Base-by-base conservation (phyloP, 768 basidiomycete genomes). In the Kwoniella heveanensis region DNA sequence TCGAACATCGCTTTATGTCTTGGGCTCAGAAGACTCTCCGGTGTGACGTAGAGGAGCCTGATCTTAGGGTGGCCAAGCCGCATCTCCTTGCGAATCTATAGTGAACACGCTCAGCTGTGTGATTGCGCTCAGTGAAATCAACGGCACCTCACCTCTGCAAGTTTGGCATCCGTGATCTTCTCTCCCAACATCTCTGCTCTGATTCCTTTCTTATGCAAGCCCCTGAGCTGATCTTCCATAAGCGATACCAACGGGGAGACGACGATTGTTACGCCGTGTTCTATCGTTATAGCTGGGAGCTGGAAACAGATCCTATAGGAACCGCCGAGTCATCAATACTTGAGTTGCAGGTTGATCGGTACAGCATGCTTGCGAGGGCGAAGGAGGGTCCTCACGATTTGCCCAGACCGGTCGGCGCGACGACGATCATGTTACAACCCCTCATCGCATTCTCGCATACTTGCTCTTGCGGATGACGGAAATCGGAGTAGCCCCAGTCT, bases 241-340 rank as follows among this genome's bases (percentile, higher is more conserved):
- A 79, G 37, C 1, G 78, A 77, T 3, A 77, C 60, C 2, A 80
- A 64, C n/a, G 79, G 79, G 0, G 76, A 75, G 8, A 80, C 72
- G 21, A 80, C 79, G 17, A 80, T 60, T 15, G 79, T 80, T 26
- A 80, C 74, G 1, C 79, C 79, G 39, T 73, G 71, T 21, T 64
- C 62, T 30, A 75, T 65, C 0, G 77, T 71, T 0, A 80, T 64
- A 0, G 79, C 77, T 0, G 79, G 79, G 0, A 80, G 71, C 54
- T 80, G 79, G 46, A 80, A 80, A 54, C 79, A 80, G 10, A 80
- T 50, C 26, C 79, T 78, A n/a, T 39, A n/a, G n/a, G n/a, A n/a
- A n/a, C n/a, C n/a, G n/a, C n/a, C n/a, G n/a, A n/a, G n/a, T n/a
- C n/a, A n/a, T n/a, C n/a, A n/a, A n/a, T n/a, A n/a, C n/a, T n/a